Conservation (phyloP, 768 basidiomycete species). For the Exidia glandulosa region DNA sequence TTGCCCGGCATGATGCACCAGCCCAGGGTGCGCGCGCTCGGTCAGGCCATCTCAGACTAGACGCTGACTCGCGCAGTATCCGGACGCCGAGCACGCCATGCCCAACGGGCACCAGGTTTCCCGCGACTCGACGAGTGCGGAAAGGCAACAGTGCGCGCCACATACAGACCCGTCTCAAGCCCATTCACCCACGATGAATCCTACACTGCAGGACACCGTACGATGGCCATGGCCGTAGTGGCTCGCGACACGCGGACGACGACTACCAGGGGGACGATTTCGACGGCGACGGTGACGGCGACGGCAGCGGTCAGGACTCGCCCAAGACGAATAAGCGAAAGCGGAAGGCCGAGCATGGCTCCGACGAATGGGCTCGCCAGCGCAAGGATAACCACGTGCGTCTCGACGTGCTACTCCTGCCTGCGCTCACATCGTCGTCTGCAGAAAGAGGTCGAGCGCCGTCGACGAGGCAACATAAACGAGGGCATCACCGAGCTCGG, state of each 20-base stretch:
- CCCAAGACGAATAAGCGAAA: constrained; percentile 4
- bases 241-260: neutral
- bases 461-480: constrained; percentile 90
- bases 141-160: neutral
- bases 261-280: neutral
- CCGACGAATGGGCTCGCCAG: constrained; percentile 70
- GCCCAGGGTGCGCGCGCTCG: constrained; percentile 44
- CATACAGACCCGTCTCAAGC: neutral
- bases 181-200: neutral
- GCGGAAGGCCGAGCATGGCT: constrained; percentile 44
- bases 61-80: too few species aligned
- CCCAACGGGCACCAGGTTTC: neutral
- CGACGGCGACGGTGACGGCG: constrained; percentile 16
- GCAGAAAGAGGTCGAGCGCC: constrained; percentile 97
- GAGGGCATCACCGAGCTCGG: constrained; percentile 91
- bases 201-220: neutral
- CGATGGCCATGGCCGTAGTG: neutral
- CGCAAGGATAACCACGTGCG: constrained; percentile 75
- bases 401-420: constrained; percentile 3
- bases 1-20: constrained; percentile 38
- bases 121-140: neutral
- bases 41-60: too few species aligned
- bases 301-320: constrained; percentile 18
- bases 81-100: neutral
- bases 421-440: constrained; percentile 27